A percentile compares a stretch with the other conserved stretches of the same genome.
Evolutionary conservation across 768 basidiomycete genomes (phyloP).

Genomic region (Fomitopsis pulvina): DNA sequence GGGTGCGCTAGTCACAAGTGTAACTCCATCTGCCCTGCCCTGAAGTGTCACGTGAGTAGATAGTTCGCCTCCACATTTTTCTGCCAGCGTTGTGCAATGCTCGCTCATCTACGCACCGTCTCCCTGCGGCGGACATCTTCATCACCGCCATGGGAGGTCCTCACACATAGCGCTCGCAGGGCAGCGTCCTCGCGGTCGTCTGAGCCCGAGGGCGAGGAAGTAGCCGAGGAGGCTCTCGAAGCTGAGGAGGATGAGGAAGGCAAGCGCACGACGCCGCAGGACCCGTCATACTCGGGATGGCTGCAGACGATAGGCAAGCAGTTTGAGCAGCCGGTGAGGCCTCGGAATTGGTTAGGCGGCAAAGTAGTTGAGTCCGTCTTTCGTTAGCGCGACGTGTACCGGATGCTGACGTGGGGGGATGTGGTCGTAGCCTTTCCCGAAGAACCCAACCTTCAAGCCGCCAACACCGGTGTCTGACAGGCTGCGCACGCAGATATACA

Average conservation of each 20-base stretch:
- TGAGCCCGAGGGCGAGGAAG: conserved; percentile 4
- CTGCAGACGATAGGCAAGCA: conserved; percentile 33
- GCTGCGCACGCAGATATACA: conserved; percentile 51
- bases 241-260: conserved; percentile 6
- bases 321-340: conserved; percentile 36
- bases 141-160: conserved; percentile 6
- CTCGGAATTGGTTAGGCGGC: conserved; percentile 59
- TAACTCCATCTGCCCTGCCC: conserved; percentile 14
- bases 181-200: conserved; percentile 4
- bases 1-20: no score
- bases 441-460: conserved; percentile 80
- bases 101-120: conserved; percentile 21
- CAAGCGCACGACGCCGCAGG: conserved; percentile 10
- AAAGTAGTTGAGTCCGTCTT: conserved; percentile 43
- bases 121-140: conserved; percentile 7
- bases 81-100: conserved; percentile 16
- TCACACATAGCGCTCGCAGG: neutral
- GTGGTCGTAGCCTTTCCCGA: conserved; percentile 65
- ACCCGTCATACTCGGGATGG: conserved; percentile 27
- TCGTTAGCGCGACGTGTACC: neutral
- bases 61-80: conserved; percentile 19
- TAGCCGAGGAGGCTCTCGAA: conserved; percentile 13
- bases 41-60: conserved; percentile 22
- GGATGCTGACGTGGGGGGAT: conserved; percentile 9
- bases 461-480: conserved; percentile 67